Evolutionary conservation across 1,139 yeast species (phyloP).

Genomic region (Blastobotrys niveus): DNA sequence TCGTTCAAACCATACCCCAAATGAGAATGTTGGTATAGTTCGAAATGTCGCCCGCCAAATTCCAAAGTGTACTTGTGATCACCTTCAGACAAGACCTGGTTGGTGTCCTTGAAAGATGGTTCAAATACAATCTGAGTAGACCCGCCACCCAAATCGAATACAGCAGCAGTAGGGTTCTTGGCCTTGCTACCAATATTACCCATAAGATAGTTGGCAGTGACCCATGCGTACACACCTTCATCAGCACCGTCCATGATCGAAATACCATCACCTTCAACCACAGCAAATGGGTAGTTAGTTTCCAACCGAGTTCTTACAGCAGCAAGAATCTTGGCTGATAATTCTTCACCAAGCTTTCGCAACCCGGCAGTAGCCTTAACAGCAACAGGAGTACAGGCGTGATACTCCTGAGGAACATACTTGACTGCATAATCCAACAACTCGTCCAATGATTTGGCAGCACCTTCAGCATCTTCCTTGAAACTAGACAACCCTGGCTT

Average conservation of each 20-base stretch:
- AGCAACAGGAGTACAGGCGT: conserved; percentile 82
- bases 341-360: conserved; percentile 73
- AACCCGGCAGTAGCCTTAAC: conserved; percentile 98
- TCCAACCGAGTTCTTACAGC: conserved; percentile 75
- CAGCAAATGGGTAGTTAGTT: conserved; percentile 80
- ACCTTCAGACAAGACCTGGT: conserved; percentile 69
- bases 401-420: conserved; percentile 66
- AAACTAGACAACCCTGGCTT: conserved; percentile 89
- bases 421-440: conserved; percentile 67
- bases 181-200: conserved; percentile 82
- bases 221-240: conserved; percentile 99
- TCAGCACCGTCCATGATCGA: conserved; percentile 93
- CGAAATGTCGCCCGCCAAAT: conserved; percentile 76
- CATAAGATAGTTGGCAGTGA: conserved; percentile 84
- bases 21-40: conserved; percentile 91
- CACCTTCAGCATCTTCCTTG: conserved; percentile 73
- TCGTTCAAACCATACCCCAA: conserved; percentile 93
- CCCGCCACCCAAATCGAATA: conserved; percentile 97
- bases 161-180: conserved; percentile 81
- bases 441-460: conserved; percentile 83
- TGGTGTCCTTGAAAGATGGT: conserved; percentile 53
- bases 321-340: conserved; percentile 53
- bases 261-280: conserved; percentile 77
- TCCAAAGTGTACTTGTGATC: conserved; percentile 78
- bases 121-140: conserved; percentile 97